Base-by-base conservation (phyloP, 2,329 filamentous ascomycete genomes). In the Phialophora expanda region DNA sequence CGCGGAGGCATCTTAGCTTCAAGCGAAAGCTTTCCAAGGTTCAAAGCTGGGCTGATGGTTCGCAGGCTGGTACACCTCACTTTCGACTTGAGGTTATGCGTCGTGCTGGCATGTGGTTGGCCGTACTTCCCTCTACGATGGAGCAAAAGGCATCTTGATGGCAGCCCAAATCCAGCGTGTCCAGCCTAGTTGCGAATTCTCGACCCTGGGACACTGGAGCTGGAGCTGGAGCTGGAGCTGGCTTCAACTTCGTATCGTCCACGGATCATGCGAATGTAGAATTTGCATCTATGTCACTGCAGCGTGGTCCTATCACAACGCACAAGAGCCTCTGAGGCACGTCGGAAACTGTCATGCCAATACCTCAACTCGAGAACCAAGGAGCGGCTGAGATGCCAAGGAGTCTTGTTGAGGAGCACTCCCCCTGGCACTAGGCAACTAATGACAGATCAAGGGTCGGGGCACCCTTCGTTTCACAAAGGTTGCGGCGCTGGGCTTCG, bases 361-460 rank as follows among this genome's bases (percentile, higher is more conserved):
- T 17, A 17, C 48, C 48, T 5, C 48, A 26, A 51, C 48, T 24
- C 48, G 48, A 51, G 24, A 20, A 24, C 48, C 48, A 51, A 28
- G 48, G 48, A 51, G 22, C 48, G 48, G 48, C 48, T 51, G 48
- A 51, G 48, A 51, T 44, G 48, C 48, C 48, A 51, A 51, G 48
- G 22, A 26, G 20, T 51, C 48, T 51, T 51, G 22, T n/a, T n/a
- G 48, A 51, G 20, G 22, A 51, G 48, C 24, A 12, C 24, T 24
- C 20, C 48, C 48, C 48, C 24, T 51, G 48, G 20, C 22, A 51
- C 20, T 51, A 11, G 20, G 22, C 48, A 9, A 11, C 22, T 28
- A 22, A 51, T 51, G 48, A 51, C 17, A 20, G 48, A 51, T 51
- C 38, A 8, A 22, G 1, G 3, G 44, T 48, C 11, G 17, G 24